Conservation (phyloP, 257 asterid species). For the Solanum rostratum region DNA sequence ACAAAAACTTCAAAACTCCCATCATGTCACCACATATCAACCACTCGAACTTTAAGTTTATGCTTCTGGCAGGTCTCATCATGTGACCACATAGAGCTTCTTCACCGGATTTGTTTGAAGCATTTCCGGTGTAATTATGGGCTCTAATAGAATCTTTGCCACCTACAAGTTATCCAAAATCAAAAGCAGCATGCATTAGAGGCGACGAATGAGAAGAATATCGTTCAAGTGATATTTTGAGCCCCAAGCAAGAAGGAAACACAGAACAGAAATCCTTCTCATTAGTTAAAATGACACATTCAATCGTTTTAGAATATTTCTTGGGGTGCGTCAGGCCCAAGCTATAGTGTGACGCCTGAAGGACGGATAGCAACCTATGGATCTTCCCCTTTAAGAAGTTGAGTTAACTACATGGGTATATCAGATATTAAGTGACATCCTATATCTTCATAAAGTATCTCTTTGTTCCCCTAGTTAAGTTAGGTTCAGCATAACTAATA, state of each 20-base stretch:
- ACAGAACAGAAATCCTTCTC: neutral
- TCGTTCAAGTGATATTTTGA: neutral
- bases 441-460: neutral
- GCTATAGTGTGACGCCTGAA: neutral
- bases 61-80: conserved; percentile 65
- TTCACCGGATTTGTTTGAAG: conserved; percentile 58
- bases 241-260: neutral
- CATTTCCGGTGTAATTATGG: conserved; percentile 65
- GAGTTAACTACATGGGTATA: neutral
- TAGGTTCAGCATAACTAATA: neutral
- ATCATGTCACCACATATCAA: conserved; percentile 48
- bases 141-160: conserved; percentile 40
- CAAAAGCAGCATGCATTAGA: neutral
- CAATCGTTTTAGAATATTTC: neutral
- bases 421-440: neutral
- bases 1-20: conserved; percentile 48
- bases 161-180: conserved; percentile 23
- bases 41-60: conserved; percentile 47
- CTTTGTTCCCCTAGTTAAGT: neutral
- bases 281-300: neutral
- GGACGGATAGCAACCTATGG: neutral
- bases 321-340: neutral
- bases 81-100: too few relatives aligned
- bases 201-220: neutral
- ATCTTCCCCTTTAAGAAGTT: neutral